Evolutionary conservation across 805 yeast genomes (phyloP), one percentile per base, ranked within the genome.

Genomic region (Huiozyma naganishii): DNA sequence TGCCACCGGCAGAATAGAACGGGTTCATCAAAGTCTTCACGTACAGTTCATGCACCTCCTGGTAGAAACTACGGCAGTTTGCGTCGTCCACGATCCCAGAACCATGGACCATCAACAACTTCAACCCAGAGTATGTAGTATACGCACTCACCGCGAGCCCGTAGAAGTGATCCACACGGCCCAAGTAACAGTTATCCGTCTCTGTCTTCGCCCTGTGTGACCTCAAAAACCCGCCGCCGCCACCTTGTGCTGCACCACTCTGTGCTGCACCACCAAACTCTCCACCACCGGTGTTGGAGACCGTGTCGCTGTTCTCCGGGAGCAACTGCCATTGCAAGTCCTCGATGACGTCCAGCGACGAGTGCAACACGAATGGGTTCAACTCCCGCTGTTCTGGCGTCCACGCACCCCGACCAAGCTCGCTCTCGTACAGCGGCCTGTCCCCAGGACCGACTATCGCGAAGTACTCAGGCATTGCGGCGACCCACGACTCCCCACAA

Each of bases 291-390:
- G n/a, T 11, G 11, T 29, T 30, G n/a, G 32, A 11, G 11, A 23
- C 30, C 6, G 33, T 35, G 30, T 41, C 46, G 30, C 32, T 43
- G 9, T 32, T 39, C 28, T 27, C 37, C 6, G 45, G 45, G 23
- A 12, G 32, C 32, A 34, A 13, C n/a, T 76, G 74, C 90, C 95
- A 88, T 58, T 88, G 97, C 2, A 78, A 64, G 53, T 89, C 95
- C 50, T 92, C 96, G 0, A 92, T 79, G n/a, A 92, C 71, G 61
- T 92, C 98, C 33, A 92, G 64, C 2, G 97, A 78, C 1, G 96
- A 76, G 57, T 92, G 95, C 32, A 89, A 74, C 29, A 92, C 79
- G 55, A 88, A 90, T 23, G 96, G 97, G 51, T 83, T 79, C 33
- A 90, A 65, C 55, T 90, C 95, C 52, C 74, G 73, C 60, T 86